A percentile compares a stretch with the other conserved stretches of the same genome.
Evolutionary conservation across 805 yeast species (phyloP).

Genomic region (Jamesozyma gamospora): DNA sequence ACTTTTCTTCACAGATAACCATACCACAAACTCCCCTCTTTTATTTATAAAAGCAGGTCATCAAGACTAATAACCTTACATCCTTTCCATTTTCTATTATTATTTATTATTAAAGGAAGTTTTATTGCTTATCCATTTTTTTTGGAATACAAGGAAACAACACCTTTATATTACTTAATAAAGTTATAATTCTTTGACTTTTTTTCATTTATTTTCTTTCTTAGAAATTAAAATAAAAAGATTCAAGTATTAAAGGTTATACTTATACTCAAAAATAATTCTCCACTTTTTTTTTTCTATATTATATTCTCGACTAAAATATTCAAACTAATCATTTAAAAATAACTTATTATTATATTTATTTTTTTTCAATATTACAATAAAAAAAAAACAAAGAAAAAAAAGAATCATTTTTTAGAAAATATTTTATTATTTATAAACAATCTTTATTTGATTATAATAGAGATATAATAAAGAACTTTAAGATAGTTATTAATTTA

Average conservation of each 20-base stretch:
- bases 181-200: conserved; percentile 1
- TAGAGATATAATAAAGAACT: neutral
- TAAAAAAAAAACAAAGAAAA: too few species aligned
- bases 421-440: neutral
- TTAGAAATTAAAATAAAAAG: too few species aligned
- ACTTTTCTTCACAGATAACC: too few species aligned
- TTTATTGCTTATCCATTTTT: neutral
- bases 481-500: conserved; percentile 28
- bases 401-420: too few species aligned
- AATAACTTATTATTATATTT: neutral
- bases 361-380: neutral
- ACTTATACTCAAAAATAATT: neutral
- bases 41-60: conserved; percentile 1
- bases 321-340: too few species aligned
- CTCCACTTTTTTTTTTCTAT: too few species aligned
- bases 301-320: too few species aligned
- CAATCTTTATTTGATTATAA: too few species aligned
- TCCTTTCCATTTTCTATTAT: neutral
- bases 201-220: too few species aligned
- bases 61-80: neutral
- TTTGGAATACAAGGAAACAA: neutral
- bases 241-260: neutral
- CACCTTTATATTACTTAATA: conserved; percentile 2
- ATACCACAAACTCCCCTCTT: neutral
- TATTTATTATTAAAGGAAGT: neutral